These are phyloP conservation scores for Puccinia polysora DNA, from an alignment of 1,284 basidiomycete species.

Conservation along the genomic window DNA sequence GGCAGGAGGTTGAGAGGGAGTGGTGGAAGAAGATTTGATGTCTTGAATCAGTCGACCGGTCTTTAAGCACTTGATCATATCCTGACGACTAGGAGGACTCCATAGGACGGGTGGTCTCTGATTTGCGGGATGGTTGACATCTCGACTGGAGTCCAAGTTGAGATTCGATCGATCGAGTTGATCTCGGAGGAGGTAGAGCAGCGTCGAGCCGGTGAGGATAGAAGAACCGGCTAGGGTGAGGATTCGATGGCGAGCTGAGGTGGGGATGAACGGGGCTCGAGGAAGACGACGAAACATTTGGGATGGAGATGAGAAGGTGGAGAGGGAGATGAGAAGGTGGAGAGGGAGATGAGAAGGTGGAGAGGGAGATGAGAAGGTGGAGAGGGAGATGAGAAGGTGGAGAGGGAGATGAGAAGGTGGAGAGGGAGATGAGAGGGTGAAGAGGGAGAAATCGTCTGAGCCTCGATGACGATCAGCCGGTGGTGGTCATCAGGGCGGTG, in stretches of 20 bases:
- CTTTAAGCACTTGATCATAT: conserved; percentile 63
- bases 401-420: too few relatives aligned
- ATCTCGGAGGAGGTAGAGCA: background rate
- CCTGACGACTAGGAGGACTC: conserved; percentile 65
- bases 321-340: too few relatives aligned
- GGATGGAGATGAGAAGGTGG: too few relatives aligned
- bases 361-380: too few relatives aligned
- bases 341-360: too few relatives aligned
- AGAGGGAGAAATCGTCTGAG: too few relatives aligned
- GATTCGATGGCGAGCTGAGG: background rate
- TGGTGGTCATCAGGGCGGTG: too few relatives aligned
- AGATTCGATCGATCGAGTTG: conserved; percentile 8
- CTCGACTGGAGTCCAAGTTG: conserved; percentile 19
- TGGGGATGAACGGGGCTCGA: background rate
- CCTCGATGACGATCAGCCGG: too few relatives aligned
- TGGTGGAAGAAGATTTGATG: conserved; percentile 11
- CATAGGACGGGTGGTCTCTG: conserved; percentile 58
- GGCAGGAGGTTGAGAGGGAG: background rate
- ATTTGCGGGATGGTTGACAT: conserved; percentile 34
- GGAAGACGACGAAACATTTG: background rate
- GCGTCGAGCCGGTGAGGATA: conserved; percentile 11
- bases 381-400: too few relatives aligned
- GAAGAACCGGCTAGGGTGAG: conserved; percentile 1
- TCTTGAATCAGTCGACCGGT: conserved; percentile 16
- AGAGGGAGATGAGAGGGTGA: too few relatives aligned